Percentiles rank a stretch among this genome's conserved stretches.
Conservation (phyloP, 2,329 filamentous ascomycete genomes). For the Diaporthe eres region DNA sequence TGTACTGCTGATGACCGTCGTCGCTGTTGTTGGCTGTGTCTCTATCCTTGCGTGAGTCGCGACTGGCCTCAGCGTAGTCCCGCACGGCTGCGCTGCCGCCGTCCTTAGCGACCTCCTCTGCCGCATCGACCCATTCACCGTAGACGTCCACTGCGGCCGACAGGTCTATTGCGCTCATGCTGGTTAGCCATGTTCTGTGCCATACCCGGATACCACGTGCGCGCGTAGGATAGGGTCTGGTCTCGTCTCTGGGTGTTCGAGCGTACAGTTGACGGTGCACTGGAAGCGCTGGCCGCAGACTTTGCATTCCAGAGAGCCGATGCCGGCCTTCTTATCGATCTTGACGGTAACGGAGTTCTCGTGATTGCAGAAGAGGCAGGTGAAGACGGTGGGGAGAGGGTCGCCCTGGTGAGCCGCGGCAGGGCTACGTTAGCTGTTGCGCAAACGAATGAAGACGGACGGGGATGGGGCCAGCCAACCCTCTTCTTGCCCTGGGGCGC, state of each 20-base stretch:
- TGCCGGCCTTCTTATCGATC: constrained; percentile 91
- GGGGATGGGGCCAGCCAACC: constrained; percentile 62
- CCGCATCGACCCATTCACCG: constrained; percentile 96
- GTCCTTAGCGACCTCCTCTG: constrained; percentile 53
- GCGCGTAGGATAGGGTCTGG: not conserved
- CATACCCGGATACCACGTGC: not conserved
- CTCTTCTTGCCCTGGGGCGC: constrained; percentile 88
- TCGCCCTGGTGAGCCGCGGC: constrained; percentile 66
- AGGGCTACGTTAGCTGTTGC: constrained; percentile 22
- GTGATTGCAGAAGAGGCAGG: constrained; percentile 98
- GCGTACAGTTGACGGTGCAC: constrained; percentile 89
- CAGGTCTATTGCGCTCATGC: constrained; percentile 72
- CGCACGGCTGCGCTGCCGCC: constrained; percentile 43
- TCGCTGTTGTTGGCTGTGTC: constrained; percentile 58
- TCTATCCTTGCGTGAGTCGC: constrained; percentile 41
- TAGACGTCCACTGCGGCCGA: constrained; percentile 96
- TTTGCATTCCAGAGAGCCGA: constrained; percentile 90
- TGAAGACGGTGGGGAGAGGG: constrained; percentile 85
- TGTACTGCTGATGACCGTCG: constrained; percentile 66
- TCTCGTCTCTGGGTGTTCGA: not conserved
- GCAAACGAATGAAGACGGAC: constrained; percentile 8
- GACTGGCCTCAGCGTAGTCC: constrained; percentile 43
- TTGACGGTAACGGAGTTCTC: constrained; percentile 93
- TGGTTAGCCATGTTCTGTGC: constrained; percentile 4
- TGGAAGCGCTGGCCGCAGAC: constrained; percentile 96